These are phyloP conservation scores for Erythrophleum ivorense DNA, from an alignment of 331 rosid genomes.

Conservation along the genomic window DNA sequence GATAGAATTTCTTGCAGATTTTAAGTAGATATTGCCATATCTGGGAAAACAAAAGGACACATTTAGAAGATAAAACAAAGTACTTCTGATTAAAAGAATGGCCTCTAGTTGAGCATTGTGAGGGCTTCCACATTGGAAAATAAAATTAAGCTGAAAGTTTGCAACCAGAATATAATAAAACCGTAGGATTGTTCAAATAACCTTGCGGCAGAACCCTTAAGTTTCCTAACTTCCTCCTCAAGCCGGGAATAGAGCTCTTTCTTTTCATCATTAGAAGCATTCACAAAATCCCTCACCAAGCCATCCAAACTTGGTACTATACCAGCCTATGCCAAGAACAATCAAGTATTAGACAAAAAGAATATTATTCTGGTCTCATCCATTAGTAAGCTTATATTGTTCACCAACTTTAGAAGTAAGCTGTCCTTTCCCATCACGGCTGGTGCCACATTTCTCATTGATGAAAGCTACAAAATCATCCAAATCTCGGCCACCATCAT, in stretches of 20 bases:
- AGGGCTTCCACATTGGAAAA: conserved; percentile 18
- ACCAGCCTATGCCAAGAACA: conserved; percentile 72
- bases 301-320: conserved; percentile 51
- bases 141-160: conserved; percentile 15
- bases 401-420: conserved; percentile 70
- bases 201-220: conserved; percentile 77
- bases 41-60: conserved; percentile 43
- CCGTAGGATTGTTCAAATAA: conserved; percentile 34
- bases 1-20: conserved; percentile 66
- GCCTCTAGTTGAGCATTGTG: not conserved
- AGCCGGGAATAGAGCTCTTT: conserved; percentile 55
- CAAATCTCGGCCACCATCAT: conserved; percentile 73
- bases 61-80: conserved; percentile 20
- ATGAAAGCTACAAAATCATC: conserved; percentile 78
- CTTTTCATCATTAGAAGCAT: conserved; percentile 61
- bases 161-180: conserved; percentile 22
- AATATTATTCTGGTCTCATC: conserved; percentile 4
- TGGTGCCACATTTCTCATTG: conserved; percentile 76
- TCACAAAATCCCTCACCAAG: conserved; percentile 74
- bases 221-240: conserved; percentile 76
- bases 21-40: conserved; percentile 69
- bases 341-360: conserved; percentile 18
- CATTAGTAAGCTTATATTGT: not conserved
- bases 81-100: conserved; percentile 18
- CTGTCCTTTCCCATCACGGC: conserved; percentile 82